These are phyloP conservation scores for Exophiala bonariae DNA, from an alignment of 2,329 filamentous ascomycete genomes.

Conservation along the genomic window DNA sequence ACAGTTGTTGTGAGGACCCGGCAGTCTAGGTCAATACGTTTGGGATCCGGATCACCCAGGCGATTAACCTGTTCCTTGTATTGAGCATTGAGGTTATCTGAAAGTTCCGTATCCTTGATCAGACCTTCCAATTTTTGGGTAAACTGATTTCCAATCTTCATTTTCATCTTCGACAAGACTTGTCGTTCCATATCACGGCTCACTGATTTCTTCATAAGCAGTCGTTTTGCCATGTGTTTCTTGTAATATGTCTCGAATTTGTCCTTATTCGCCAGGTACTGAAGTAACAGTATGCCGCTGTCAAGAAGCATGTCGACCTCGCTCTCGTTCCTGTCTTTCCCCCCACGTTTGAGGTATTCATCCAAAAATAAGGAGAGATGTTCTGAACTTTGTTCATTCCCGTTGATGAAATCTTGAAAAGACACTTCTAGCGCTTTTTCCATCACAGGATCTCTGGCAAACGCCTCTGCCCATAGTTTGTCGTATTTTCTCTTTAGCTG, in stretches of 20 bases:
- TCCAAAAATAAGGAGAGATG: slow-evolving; percentile 96
- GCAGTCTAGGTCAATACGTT: slow-evolving; percentile 75
- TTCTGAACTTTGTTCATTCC: slow-evolving; percentile 81
- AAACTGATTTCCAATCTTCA: slow-evolving; percentile 91
- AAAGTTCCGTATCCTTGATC: slow-evolving; percentile 94
- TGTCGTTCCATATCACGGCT: slow-evolving; percentile 91
- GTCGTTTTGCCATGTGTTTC: slow-evolving; percentile 84
- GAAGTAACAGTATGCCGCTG: slow-evolving; percentile 82
- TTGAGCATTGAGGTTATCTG: slow-evolving; percentile 73
- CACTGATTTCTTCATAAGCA: slow-evolving; percentile 85
- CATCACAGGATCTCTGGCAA: slow-evolving; percentile 71
- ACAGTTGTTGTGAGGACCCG: slow-evolving; percentile 89
- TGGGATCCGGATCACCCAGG: slow-evolving; percentile 56
- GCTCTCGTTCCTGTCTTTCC: slow-evolving; percentile 86
- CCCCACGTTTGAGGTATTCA: slow-evolving; percentile 89
- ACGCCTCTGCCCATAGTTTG: slow-evolving; percentile 70
- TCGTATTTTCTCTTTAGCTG: slow-evolving; percentile 88
- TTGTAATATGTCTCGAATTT: slow-evolving; percentile 98
- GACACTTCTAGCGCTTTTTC: slow-evolving; percentile 82
- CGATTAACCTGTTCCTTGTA: slow-evolving; percentile 71
- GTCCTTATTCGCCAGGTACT: slow-evolving; percentile 89
- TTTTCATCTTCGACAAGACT: slow-evolving; percentile 96
- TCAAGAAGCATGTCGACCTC: slow-evolving; percentile 84
- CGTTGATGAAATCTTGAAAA: slow-evolving; percentile 90
- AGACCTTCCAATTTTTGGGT: slow-evolving; percentile 92